These are phyloP conservation scores for Fusarium domesticum DNA, from an alignment of 2,329 filamentous ascomycete genomes.

Conservation along the genomic window DNA sequence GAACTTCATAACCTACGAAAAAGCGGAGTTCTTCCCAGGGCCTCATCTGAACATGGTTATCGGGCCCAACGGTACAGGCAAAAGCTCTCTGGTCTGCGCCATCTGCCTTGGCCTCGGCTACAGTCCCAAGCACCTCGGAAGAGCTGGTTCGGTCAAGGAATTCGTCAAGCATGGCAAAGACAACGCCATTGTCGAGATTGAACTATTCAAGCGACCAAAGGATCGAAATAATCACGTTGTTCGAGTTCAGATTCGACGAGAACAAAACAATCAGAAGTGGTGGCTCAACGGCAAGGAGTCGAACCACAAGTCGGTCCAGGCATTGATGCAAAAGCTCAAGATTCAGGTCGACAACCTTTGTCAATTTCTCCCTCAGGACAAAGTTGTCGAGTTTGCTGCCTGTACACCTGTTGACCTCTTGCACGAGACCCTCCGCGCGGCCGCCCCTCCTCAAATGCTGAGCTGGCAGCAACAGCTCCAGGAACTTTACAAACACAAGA, in stretches of 20 bases:
- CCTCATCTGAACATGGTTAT: conserved; percentile 98
- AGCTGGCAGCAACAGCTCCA: conserved; percentile 75
- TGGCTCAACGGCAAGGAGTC: conserved; percentile 66
- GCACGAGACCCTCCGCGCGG: conserved; percentile 81
- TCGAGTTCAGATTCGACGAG: conserved; percentile 71
- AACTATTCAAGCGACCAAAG: conserved; percentile 65
- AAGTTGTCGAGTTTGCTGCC: conserved; percentile 88
- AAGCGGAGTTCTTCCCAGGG: conserved; percentile 85
- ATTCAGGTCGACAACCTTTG: conserved; percentile 98
- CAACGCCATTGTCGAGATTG: conserved; percentile 82
- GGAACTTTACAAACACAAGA: conserved; percentile 64
- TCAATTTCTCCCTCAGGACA: conserved; percentile 94
- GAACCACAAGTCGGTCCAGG: conserved; percentile 62
- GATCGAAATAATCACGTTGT: conserved; percentile 69
- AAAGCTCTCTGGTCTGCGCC: conserved; percentile 94
- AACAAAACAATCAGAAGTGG: conserved; percentile 80
- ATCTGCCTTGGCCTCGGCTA: conserved; percentile 92
- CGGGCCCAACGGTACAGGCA: conserved; percentile 96
- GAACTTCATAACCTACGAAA: conserved; percentile 94
- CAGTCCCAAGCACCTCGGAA: conserved; percentile 75
- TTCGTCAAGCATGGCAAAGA: conserved; percentile 88
- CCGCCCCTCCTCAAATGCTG: conserved; percentile 77
- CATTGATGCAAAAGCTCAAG: conserved; percentile 66
- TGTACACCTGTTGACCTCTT: conserved; percentile 79
- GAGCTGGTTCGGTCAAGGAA: conserved; percentile 79